These are phyloP conservation scores for Hippophae gyantsensis DNA, from an alignment of 306 rosid genomes.

Conservation along the genomic window DNA sequence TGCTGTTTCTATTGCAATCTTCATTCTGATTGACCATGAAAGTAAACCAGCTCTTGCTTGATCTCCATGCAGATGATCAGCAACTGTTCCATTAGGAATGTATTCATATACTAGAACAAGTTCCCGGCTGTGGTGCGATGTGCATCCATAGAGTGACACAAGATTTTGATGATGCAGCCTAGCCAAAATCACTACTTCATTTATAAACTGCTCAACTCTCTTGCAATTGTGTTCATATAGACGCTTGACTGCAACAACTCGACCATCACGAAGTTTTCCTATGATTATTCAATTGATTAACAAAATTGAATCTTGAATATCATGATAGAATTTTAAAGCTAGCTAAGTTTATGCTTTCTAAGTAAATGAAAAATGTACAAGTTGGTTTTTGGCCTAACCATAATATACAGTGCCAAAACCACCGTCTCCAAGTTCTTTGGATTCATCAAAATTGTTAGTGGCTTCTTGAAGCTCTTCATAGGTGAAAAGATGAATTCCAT, in stretches of 20 bases:
- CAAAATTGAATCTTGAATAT: too few relatives aligned
- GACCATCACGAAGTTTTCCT: conserved; percentile 78
- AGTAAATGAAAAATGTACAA: not conserved
- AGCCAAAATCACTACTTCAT: conserved; percentile 66
- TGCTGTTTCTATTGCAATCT: conserved; percentile 83
- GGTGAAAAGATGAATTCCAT: conserved; percentile 59
- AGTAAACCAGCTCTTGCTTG: conserved; percentile 29
- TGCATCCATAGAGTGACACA: conserved; percentile 73
- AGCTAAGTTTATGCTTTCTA: conserved; percentile 1
- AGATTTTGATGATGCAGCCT: conserved; percentile 49
- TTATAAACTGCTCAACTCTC: conserved; percentile 74
- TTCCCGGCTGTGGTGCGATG: conserved; percentile 68
- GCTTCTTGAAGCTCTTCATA: conserved; percentile 70
- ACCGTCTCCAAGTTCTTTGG: conserved; percentile 81
- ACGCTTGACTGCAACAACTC: conserved; percentile 86
- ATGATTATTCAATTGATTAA: not conserved
- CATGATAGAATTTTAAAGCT: conserved; percentile 9
- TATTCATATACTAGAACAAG: conserved; percentile 85
- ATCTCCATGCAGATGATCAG: conserved; percentile 67
- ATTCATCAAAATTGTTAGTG: conserved; percentile 53
- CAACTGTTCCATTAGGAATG: conserved; percentile 85
- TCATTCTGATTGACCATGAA: conserved; percentile 56
- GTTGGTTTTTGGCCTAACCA: conserved; percentile 32
- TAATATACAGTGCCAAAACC: conserved; percentile 95
- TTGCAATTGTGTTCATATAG: conserved; percentile 56